Evolutionary conservation across 345 rosid species (phyloP), one percentile per base, ranked within the genome.

Genomic region (Lepidium aucheri): DNA sequence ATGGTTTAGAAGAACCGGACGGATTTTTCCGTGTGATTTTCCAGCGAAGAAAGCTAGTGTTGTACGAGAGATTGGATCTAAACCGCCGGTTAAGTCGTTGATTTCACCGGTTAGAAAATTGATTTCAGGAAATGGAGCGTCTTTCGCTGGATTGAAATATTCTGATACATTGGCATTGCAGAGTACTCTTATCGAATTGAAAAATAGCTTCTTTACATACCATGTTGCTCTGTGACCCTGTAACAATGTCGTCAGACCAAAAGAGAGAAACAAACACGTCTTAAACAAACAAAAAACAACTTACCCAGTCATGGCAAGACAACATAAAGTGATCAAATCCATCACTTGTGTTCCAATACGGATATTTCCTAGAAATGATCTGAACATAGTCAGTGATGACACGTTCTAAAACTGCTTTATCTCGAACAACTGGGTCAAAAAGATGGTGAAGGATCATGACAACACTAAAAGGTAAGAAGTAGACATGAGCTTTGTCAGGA

Each of bases 261-360:
- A 26, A 15, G 4, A 13, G n/a, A 40, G 14, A 53, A 54, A 47
- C 22, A 45, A 67, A 55, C 46, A 43, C 9, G 35, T 34, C 44
- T 13, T 15, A 53, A 61, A 2, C 34, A n/a, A 58, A 30, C 17
- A 26, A 64, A 57, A 35, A 65, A 50, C 39, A 38, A 46, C 53
- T 46, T 74, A 87, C 92, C 92, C 95, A 87, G 43, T 87, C 97
- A 68, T 87, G 90, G 77, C 95, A 91, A 32, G 95, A 81, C 30
- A 86, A 80, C 89, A 91, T 88, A 74, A 82, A 76, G 65, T 91
- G 95, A 66, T 88, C 95, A n/a, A 84, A 86, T 7, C 95, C 95
- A 15, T 77, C 79, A 77, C 91, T 85, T 33, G 84, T 72, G 60
- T 91, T 91, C 93, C 97, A 88, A 26, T 73, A 88, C 5, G 84